Base-by-base conservation (phyloP, 257 asterid genomes). In the Capsicum pubescens region DNA sequence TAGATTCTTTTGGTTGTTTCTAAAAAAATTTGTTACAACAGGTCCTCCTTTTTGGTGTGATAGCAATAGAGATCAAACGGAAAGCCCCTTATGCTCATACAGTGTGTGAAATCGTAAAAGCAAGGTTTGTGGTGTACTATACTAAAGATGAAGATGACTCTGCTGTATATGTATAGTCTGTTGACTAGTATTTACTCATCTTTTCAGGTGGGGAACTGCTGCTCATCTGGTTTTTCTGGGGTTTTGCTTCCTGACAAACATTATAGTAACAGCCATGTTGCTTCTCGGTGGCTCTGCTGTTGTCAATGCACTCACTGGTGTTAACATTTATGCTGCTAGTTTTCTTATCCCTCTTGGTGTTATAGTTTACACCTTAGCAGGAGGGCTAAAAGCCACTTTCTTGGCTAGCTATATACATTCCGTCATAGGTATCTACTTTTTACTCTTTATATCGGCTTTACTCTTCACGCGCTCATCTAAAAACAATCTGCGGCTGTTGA, bases 201-300 rank as follows among this genome's bases (percentile, higher is more conserved):
- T 50, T 58, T 58, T 58, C 90, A 94, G 99, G 88, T 95, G 98
- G 98, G 99, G 99, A 86, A 94, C 98, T 54, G 88, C 92, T 5
- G 97, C 99, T 84, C 99, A 94, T 85, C 79, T 94, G 7, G 96
- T 95, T 56, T 95, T 94, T 86, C 92, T 95, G 54, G 89, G 88
- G 2, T 95, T 95, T 91, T 95, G 99, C 91, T 93, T 95, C 91
- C 78, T 92, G 95, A 95, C 98, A 9, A 94, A 95, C 86, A 92
- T 94, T 26, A 95, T 92, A 21, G 99, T 95, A 8, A 95, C 98
- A 6, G 99, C 99, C 79, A 95, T 95, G 99, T 92, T 95, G 72
- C 97, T 95, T 61, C 99, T 95, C 8, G 98, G 99, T 35, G 99
- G 99, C 60, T 95, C 99, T 2, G 97, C 98, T 5, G 97, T 95